Evolutionary conservation across 192 early-diverging fungal species (phyloP).

Genomic region (Glomus cerebriforme): DNA sequence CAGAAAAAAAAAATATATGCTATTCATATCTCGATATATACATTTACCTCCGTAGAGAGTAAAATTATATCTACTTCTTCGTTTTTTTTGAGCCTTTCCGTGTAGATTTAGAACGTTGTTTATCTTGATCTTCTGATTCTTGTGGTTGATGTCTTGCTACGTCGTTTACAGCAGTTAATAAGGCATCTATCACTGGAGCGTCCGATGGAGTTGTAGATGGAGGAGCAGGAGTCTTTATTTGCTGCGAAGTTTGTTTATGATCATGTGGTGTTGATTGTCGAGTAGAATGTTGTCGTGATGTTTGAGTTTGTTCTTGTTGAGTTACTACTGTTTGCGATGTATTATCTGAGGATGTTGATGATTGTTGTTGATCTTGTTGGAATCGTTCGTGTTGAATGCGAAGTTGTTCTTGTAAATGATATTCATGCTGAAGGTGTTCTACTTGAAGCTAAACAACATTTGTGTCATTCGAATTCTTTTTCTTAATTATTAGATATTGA

Average conservation of each 20-base stretch:
- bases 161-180: neutral
- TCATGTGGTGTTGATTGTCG: neutral
- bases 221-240: neutral
- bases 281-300: neutral
- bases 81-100: neutral
- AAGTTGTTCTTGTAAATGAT: neutral
- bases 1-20: neutral
- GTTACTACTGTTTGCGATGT: neutral
- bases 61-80: neutral
- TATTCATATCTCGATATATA: neutral
- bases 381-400: constrained; percentile 8
- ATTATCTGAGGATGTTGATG: neutral
- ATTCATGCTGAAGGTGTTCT: neutral
- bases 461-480: neutral
- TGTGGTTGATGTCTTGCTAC: neutral
- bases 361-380: neutral
- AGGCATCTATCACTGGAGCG: neutral
- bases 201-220: neutral
- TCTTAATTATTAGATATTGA: neutral
- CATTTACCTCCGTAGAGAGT: neutral
- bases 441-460: neutral
- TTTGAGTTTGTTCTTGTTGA: neutral
- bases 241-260: neutral
- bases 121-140: neutral
- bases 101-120: neutral